Evolutionary conservation across 2,329 filamentous ascomycete species (phyloP).

Genomic region (Fusarium algeriense): DNA sequence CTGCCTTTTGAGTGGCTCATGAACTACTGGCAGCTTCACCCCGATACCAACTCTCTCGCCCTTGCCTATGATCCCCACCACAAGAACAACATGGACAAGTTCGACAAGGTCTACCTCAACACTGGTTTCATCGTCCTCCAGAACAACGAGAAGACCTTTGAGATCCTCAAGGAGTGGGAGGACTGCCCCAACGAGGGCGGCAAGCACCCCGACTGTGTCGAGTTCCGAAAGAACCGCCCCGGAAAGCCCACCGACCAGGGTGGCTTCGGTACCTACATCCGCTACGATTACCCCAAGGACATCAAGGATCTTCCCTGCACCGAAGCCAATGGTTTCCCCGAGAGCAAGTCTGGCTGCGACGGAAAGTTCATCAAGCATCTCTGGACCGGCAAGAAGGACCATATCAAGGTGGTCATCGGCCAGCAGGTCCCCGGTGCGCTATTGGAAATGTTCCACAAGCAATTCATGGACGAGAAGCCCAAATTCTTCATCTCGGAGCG

Average conservation of each 20-base stretch:
- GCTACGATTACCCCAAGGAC: slow-evolving; percentile 57
- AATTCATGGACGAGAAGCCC: slow-evolving; percentile 51
- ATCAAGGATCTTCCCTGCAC: slow-evolving; percentile 57
- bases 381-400: slow-evolving; percentile 57
- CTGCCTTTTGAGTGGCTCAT: slow-evolving; percentile 61
- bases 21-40: slow-evolving; percentile 60
- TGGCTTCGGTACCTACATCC: slow-evolving; percentile 58
- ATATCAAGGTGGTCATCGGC: slow-evolving; percentile 56
- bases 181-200: slow-evolving; percentile 56
- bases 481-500: slow-evolving; percentile 53
- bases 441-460: slow-evolving; percentile 53
- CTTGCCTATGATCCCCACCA: slow-evolving; percentile 56
- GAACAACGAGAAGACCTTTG: slow-evolving; percentile 61
- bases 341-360: slow-evolving; percentile 54
- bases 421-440: slow-evolving; percentile 54
- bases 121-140: slow-evolving; percentile 67
- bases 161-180: slow-evolving; percentile 63
- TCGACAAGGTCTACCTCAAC: slow-evolving; percentile 60
- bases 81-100: slow-evolving; percentile 56
- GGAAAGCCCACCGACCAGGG: slow-evolving; percentile 58
- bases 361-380: slow-evolving; percentile 59
- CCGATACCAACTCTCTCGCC: slow-evolving; percentile 56
- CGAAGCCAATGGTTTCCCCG: slow-evolving; percentile 60
- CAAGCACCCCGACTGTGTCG: slow-evolving; percentile 54
- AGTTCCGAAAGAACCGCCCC: slow-evolving; percentile 53